A percentile compares a stretch with the other conserved stretches of the same genome.
These are phyloP conservation scores for Lepidium campestre DNA, from an alignment of 441 rosid genomes.

Conservation along the genomic window DNA sequence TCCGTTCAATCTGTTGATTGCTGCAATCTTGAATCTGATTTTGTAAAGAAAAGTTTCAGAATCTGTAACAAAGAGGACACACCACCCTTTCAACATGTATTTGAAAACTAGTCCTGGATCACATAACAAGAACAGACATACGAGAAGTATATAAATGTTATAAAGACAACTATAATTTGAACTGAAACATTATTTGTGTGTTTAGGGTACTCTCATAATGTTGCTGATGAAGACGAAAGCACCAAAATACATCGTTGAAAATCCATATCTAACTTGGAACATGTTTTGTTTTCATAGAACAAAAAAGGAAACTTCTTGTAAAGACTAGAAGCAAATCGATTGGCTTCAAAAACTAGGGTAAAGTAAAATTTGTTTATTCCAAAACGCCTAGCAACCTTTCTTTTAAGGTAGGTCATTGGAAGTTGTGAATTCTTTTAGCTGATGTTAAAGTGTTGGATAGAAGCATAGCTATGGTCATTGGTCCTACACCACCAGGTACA, in stretches of 20 bases:
- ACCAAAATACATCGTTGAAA: too few relatives aligned
- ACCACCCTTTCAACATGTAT: not conserved
- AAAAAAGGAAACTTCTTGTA: not conserved
- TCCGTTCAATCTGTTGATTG: conserved; percentile 15
- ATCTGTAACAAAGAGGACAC: not conserved
- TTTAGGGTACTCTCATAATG: too few relatives aligned
- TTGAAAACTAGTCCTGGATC: not conserved
- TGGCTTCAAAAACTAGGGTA: not conserved
- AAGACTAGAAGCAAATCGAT: not conserved
- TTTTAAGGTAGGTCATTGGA: conserved; percentile 33
- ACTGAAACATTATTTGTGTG: too few relatives aligned
- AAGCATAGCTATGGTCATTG: conserved; percentile 94
- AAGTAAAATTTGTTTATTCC: not conserved
- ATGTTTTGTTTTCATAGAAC: not conserved
- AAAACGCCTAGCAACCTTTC: not conserved
- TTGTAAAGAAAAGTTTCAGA: not conserved
- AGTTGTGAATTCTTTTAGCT: conserved; percentile 52
- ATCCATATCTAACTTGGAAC: not conserved
- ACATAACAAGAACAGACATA: not conserved
- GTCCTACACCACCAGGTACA: conserved; percentile 93
- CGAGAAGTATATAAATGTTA: too few relatives aligned
- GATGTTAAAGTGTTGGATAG: conserved; percentile 67
- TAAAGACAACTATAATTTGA: not conserved
- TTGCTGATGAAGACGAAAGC: too few relatives aligned
- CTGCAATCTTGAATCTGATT: not conserved